These are phyloP conservation scores for Russula dissimulans DNA, from an alignment of 768 basidiomycete genomes.

Conservation along the genomic window DNA sequence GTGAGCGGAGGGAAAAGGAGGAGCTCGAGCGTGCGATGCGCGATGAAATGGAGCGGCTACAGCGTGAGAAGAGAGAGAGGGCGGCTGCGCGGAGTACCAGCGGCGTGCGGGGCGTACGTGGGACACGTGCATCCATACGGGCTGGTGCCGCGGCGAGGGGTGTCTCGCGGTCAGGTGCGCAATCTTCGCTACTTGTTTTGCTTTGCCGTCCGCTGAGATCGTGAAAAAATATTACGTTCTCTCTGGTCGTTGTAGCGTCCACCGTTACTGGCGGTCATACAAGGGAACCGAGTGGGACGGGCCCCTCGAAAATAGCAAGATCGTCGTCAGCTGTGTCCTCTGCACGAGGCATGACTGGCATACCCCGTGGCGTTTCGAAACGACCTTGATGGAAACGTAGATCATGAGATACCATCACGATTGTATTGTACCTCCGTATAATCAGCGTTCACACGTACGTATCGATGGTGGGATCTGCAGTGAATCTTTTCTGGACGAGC, in stretches of 20 bases:
- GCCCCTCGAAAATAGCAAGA: constrained; percentile 5
- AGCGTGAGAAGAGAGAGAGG: constrained; percentile 39
- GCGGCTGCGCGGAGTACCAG: constrained; percentile 31
- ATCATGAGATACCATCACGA: background rate
- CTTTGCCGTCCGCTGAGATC: background rate
- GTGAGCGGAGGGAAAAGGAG: constrained; percentile 42
- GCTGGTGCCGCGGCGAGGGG: constrained; percentile 30
- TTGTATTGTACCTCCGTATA: constrained; percentile 5
- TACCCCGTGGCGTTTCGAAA: constrained; percentile 9
- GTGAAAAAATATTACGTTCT: background rate
- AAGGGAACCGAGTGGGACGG: background rate
- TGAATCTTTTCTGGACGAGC: background rate
- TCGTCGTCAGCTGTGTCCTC: constrained; percentile 14
- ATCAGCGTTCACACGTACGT: background rate
- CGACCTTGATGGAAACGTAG: constrained; percentile 3
- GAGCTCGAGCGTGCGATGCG: constrained; percentile 37
- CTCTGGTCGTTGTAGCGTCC: background rate
- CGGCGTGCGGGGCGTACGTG: constrained; percentile 61
- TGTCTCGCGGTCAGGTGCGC: constrained; percentile 8
- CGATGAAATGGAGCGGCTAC: constrained; percentile 35
- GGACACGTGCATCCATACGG: constrained; percentile 57
- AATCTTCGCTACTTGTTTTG: background rate
- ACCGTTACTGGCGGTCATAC: background rate
- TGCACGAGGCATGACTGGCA: constrained; percentile 4
- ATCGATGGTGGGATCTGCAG: background rate